These are phyloP conservation scores for Phaeophleospora eucalypticola DNA, from an alignment of 2,329 filamentous ascomycete genomes.

Conservation along the genomic window DNA sequence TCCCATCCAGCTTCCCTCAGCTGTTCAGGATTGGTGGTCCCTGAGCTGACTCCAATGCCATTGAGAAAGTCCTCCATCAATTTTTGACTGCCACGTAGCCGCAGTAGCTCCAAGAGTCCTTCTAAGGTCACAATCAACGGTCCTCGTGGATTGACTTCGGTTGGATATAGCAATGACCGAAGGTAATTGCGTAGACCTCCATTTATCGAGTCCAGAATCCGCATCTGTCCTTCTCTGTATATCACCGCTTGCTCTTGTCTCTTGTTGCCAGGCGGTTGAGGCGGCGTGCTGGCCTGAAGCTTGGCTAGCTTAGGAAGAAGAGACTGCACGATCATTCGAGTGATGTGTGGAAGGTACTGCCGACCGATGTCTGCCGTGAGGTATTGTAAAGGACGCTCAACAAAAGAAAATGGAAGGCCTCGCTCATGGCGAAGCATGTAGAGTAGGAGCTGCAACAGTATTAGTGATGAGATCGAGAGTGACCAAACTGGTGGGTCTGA, in stretches of 20 bases:
- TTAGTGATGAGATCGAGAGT: not conserved
- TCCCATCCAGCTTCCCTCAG: conserved; percentile 34
- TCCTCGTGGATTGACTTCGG: conserved; percentile 7
- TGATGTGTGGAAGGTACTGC: conserved; percentile 32
- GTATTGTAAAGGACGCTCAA: conserved; percentile 25
- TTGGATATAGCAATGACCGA: conserved; percentile 20
- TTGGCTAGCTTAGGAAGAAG: conserved; percentile 33
- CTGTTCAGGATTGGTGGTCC: conserved; percentile 28
- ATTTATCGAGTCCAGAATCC: conserved; percentile 29
- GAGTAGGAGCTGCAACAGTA: conserved; percentile 30
- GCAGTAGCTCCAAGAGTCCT: conserved; percentile 24
- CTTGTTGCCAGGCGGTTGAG: conserved; percentile 30
- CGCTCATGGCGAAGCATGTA: conserved; percentile 34
- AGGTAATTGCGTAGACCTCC: conserved; percentile 27
- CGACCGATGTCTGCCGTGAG: conserved; percentile 24
- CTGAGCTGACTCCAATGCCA: conserved; percentile 30
- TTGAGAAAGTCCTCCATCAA: conserved; percentile 25
- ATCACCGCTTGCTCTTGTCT: conserved; percentile 41
- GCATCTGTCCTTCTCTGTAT: conserved; percentile 41
- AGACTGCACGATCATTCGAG: conserved; percentile 33
- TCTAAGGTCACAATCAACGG: conserved; percentile 30
- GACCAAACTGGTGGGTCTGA: too few species aligned
- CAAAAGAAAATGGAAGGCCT: conserved; percentile 28
- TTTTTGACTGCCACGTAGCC: conserved; percentile 49
- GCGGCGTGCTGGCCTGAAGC: conserved; percentile 23